These are phyloP conservation scores for Sonneratia alba DNA, from an alignment of 345 rosid genomes.

Conservation along the genomic window DNA sequence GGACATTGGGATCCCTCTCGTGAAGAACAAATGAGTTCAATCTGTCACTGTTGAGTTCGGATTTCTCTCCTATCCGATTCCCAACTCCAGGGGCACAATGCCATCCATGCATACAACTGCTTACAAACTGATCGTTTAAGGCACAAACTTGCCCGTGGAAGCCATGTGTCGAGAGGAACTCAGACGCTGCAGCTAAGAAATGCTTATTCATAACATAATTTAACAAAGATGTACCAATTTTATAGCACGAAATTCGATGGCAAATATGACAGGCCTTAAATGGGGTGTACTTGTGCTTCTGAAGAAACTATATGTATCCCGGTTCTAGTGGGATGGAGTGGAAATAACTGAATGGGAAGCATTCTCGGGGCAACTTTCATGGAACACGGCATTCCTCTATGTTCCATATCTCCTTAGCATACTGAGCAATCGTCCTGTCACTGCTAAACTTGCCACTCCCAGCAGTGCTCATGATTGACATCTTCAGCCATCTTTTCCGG, in stretches of 20 bases:
- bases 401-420: slow-evolving; percentile 90
- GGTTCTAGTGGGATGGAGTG: background rate
- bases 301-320: background rate
- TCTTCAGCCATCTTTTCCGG: slow-evolving; percentile 65
- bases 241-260: background rate
- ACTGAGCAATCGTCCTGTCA: slow-evolving; percentile 76
- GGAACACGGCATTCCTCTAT: slow-evolving; percentile 67
- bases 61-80: no score
- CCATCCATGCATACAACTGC: no score
- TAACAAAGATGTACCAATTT: background rate
- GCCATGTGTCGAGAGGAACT: no score
- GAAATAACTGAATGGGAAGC: slow-evolving; percentile 4
- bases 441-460: slow-evolving; percentile 92
- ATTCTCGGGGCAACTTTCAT: slow-evolving; percentile 8
- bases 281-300: background rate
- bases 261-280: background rate
- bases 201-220: background rate
- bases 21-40: no score
- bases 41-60: no score
- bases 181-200: background rate
- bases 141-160: no score
- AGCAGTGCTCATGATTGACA: slow-evolving; percentile 90
- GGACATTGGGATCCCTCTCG: no score
- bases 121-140: no score
- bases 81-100: no score